Conservation (phyloP, 441 rosid genomes). For the Erysimum cheiri region DNA sequence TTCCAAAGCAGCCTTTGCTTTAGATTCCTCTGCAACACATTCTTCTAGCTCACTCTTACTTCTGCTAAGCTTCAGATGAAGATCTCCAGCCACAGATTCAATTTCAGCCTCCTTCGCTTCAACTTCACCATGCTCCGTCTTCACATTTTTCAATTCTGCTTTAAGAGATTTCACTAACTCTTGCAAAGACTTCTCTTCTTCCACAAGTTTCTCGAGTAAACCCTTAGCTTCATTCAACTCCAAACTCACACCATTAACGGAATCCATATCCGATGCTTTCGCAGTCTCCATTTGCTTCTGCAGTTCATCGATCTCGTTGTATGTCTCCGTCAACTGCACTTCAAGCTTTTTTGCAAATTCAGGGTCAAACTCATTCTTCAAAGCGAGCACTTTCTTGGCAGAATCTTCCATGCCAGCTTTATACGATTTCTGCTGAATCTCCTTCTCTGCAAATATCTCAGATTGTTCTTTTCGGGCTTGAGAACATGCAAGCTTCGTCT, state of each 20-base stretch:
- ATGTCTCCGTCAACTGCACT: constrained; percentile 64
- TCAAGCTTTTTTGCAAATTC: constrained; percentile 69
- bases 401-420: constrained; percentile 73
- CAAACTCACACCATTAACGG: constrained; percentile 64
- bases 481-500: constrained; percentile 73
- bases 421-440: constrained; percentile 62
- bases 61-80: constrained; percentile 77
- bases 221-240: constrained; percentile 84
- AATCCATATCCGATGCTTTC: constrained; percentile 76
- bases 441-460: constrained; percentile 73
- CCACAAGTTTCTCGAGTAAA: constrained; percentile 71
- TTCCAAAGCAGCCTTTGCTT: constrained; percentile 69
- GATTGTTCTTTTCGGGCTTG: constrained; percentile 74
- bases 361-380: constrained; percentile 77
- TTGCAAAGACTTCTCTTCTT: constrained; percentile 73
- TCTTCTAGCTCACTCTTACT: constrained; percentile 81
- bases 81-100: constrained; percentile 74
- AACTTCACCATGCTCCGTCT: constrained; percentile 73
- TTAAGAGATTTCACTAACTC: constrained; percentile 72
- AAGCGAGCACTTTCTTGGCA: constrained; percentile 55
- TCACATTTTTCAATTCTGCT: constrained; percentile 73
- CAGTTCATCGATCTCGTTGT: constrained; percentile 60
- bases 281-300: constrained; percentile 77
- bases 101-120: constrained; percentile 82
- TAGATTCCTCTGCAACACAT: constrained; percentile 63